A percentile compares a stretch with the other conserved stretches of the same genome.
Evolutionary conservation across 202 grass and related monocot genomes (phyloP).

Genomic region (Panicum virgatum): DNA sequence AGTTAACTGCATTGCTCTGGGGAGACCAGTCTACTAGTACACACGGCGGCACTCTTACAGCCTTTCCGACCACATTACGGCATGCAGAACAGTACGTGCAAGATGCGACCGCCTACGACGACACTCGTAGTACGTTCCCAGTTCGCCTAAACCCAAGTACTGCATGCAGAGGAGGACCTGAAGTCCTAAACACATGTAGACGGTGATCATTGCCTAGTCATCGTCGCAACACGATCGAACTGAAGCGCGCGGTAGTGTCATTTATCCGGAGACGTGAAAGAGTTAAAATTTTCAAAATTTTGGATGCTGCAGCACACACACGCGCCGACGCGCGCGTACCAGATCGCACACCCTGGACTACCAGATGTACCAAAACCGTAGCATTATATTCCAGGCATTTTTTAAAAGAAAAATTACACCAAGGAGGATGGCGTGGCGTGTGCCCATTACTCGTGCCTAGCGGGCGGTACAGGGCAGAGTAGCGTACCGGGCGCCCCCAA

Average conservation of each 20-base stretch:
- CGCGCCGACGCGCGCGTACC: too few relatives aligned
- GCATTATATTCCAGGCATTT: background rate
- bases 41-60: background rate
- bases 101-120: too few relatives aligned
- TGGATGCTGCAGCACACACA: too few relatives aligned
- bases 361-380: background rate
- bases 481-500: background rate
- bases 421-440: background rate
- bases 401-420: background rate
- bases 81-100: too few relatives aligned
- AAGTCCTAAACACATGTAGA: too few relatives aligned
- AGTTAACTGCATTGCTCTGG: background rate
- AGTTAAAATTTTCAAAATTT: background rate
- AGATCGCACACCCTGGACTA: too few relatives aligned
- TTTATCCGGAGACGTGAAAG: background rate
- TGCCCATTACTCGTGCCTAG: background rate
- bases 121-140: too few relatives aligned
- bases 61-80: background rate
- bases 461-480: background rate
- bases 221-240: too few relatives aligned
- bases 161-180: too few relatives aligned
- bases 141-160: too few relatives aligned
- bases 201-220: too few relatives aligned
- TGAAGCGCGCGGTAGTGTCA: too few relatives aligned
- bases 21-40: background rate